Base-by-base conservation (phyloP, 345 rosid genomes). In the Hibiscus syriacus region DNA sequence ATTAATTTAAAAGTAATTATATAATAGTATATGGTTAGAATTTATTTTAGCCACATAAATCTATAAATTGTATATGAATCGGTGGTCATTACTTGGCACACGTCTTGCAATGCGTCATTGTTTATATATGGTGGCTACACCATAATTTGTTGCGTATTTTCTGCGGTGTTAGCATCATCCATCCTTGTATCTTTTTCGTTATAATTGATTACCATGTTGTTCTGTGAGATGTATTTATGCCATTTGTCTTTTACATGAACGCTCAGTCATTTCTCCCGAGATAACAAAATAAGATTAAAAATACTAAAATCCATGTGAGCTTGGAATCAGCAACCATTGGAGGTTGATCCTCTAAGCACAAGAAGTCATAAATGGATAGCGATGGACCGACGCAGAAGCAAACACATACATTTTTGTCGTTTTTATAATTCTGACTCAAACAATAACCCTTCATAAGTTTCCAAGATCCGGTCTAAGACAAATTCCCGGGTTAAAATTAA, bases 401-500 rank as follows among this genome's bases (percentile, higher is more conserved):
- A 46, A 5, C 54, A 49, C 58, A 29, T 7, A 2, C 45, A 0
- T 4, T 36, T 38, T 38, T 48, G 19, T 43, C 39, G n/a, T 26
- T 38, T 20, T 38, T 23, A 43, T 12, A 9, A 43, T 8, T 63
- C 7, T 34, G 32, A 36, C 32, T 60, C 53, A 67, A 36, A 11
- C 30, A 11, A 3, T 3, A n/a, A n/a, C 13, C 26, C 0, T 19
- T 49, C 16, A 50, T 9, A 38, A 38, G 30, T 38, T 61, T 2
- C 41, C 49, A 2, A 66, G 17, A 17, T 36, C 25, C 38, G n/a
- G n/a, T n/a, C n/a, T n/a, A n/a, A 38, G 62, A 54, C 62, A 67
- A 54, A 3, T 67, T 16, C 8, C 30, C 14, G 69, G 59, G 10
- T 67, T 67, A 53, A 36, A 67, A 34, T 52, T 19, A 66, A 38